phyloP scores from a whole-genome alignment of 768 basidiomycete genomes.

The Suillus sp. region DNA sequence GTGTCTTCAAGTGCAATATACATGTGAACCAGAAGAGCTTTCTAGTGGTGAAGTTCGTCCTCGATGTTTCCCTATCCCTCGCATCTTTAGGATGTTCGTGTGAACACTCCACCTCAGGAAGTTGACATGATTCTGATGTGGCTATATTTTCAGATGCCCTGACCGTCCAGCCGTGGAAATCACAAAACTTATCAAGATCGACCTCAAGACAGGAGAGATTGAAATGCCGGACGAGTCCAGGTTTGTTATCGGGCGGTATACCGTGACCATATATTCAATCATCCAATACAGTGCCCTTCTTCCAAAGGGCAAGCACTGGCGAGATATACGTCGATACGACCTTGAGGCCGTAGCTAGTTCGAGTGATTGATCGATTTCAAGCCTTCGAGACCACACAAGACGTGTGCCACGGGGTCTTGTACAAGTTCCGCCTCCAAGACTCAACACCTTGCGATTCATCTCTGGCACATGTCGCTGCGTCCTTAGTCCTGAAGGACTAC shows the following conservation, averaged over 20 bases:
- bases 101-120: slow-evolving; percentile 10
- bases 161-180: slow-evolving; percentile 69
- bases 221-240: slow-evolving; percentile 46
- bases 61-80: slow-evolving; percentile 73
- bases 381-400: background rate
- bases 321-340: slow-evolving; percentile 29
- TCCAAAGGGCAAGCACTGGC: slow-evolving; percentile 37
- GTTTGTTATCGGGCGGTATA: slow-evolving; percentile 34
- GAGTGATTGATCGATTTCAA: background rate
- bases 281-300: slow-evolving; percentile 30
- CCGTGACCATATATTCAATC: background rate
- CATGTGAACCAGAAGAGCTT: slow-evolving; percentile 48
- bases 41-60: slow-evolving; percentile 33
- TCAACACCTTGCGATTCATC: background rate
- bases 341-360: slow-evolving; percentile 18
- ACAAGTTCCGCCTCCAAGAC: background rate
- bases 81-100: slow-evolving; percentile 72
- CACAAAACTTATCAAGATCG: slow-evolving; percentile 55
- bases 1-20: slow-evolving; percentile 53
- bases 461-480: background rate
- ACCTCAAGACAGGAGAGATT: slow-evolving; percentile 51
- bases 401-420: background rate
- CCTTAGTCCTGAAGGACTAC: slow-evolving; percentile 1
- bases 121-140: slow-evolving; percentile 13
- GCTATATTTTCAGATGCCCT: slow-evolving; percentile 53